These are phyloP conservation scores for Alternaria viburni DNA, from an alignment of 2,329 filamentous ascomycete species.

Conservation along the genomic window DNA sequence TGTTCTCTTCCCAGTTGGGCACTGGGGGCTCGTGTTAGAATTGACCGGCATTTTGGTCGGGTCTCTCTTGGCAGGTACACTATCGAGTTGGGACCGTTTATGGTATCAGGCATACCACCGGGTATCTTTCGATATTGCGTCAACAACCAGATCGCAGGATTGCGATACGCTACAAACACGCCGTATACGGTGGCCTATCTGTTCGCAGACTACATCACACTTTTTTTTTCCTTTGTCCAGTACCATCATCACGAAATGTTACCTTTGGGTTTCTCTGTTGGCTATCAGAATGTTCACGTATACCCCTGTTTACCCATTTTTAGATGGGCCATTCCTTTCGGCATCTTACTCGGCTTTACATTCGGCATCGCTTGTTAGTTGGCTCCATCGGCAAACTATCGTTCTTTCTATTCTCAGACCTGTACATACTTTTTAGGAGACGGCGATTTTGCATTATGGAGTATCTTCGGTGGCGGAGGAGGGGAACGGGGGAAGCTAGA, in stretches of 20 bases:
- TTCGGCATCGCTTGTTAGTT: neutral
- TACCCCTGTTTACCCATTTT: slow-evolving; percentile 24
- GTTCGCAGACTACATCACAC: neutral
- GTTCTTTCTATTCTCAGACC: neutral
- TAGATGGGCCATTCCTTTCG: slow-evolving; percentile 8
- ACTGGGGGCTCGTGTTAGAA: neutral
- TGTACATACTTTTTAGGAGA: neutral
- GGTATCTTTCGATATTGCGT: neutral
- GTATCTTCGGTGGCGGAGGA: neutral
- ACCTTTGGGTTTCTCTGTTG: slow-evolving; percentile 15
- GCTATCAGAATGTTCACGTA: slow-evolving; percentile 29
- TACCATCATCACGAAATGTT: slow-evolving; percentile 5
- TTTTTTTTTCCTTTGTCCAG: neutral
- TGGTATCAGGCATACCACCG: slow-evolving; percentile 1
- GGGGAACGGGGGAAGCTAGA: neutral
- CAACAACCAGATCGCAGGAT: slow-evolving; percentile 1
- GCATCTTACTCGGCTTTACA: neutral
- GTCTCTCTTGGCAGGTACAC: neutral
- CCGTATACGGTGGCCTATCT: neutral
- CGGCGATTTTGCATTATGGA: neutral
- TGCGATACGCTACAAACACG: neutral
- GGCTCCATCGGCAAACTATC: neutral
- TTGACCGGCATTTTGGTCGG: neutral
- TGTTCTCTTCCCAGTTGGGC: neutral
- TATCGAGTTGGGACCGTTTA: neutral